Base-by-base conservation (phyloP, 164 flowering plant species). In the Sextonia rubra region DNA sequence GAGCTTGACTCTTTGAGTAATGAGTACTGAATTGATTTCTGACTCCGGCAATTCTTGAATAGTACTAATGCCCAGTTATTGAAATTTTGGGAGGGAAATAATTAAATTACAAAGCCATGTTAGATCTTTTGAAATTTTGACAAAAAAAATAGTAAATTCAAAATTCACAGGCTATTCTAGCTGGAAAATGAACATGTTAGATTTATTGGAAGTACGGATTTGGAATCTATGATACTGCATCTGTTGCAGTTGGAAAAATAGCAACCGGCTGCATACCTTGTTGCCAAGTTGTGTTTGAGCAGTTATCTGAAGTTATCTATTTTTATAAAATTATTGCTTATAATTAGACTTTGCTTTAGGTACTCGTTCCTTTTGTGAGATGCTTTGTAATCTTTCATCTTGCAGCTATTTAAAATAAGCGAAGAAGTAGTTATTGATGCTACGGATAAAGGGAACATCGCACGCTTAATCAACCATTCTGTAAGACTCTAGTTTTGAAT, bases 351-450 rank as follows among this genome's bases (percentile, higher is more conserved):
- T 37, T 37, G 44, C 8, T 37, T 37, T 8, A 7, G 8, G 44
- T 47, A 29, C 56, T 24, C 27, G 12, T 69, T 29, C 62, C 47
- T 56, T 3, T 20, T 23, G 4, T n/a, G 24, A 4, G 22, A 60
- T 18, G 12, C 29, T 62, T 3, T 62, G 15, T 37, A 37, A 37
- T 24, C 17, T 29, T 44, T 73, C 52, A 27, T 61, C 18, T 15
- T 80, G 84, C 98, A 95, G 99, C 83, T 95, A 47, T 95, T 95
- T 79, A 95, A 90, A 81, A 88, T 96, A 74, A 91, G 98, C 69
- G 95, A 96, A 68, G 98, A 93, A 76, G 87, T 96, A 8, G 99
- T 96, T 71, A 82, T 96, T 60, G 99, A 96, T 83, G 97, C 99
- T 12, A 96, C 99, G 25, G 77, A 89, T 70, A 88, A 84, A 67